Evolutionary conservation across 2,329 filamentous ascomycete species (phyloP).

Genomic region (Aspergillus terreus): DNA sequence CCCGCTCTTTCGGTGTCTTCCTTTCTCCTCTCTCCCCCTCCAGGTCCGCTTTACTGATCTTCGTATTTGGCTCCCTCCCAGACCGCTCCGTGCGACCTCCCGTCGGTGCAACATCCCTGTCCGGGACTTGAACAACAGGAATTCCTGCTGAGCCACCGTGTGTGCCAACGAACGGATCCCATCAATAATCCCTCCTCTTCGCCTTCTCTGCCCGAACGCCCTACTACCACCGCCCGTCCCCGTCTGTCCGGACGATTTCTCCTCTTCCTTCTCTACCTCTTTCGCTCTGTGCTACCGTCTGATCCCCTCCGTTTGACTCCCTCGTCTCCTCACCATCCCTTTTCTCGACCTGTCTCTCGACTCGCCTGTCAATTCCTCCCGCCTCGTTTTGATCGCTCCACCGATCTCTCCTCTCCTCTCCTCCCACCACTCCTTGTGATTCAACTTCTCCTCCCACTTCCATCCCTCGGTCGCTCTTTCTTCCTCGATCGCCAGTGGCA

Average conservation of each 20-base stretch:
- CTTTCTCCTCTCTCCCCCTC: constrained; percentile 6
- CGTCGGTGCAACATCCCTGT: too few relatives aligned
- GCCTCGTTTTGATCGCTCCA: too few relatives aligned
- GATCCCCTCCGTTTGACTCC: neutral
- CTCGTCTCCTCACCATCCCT: neutral
- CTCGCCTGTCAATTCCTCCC: neutral
- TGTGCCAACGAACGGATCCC: too few relatives aligned
- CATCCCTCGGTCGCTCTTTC: neutral
- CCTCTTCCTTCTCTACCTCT: neutral
- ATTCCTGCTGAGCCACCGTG: too few relatives aligned
- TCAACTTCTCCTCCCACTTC: neutral
- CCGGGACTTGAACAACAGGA: too few relatives aligned
- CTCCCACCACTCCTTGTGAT: neutral
- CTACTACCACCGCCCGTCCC: constrained; percentile 23
- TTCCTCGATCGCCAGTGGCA: neutral
- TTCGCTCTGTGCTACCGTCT: neutral
- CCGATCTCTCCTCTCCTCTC: neutral
- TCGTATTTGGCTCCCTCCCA: constrained; percentile 5
- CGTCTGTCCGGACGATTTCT: constrained; percentile 15
- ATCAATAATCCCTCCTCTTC: neutral
- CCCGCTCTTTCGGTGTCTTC: constrained; percentile 23
- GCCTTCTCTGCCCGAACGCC: constrained; percentile 31
- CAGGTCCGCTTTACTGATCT: neutral
- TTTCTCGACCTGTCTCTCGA: neutral
- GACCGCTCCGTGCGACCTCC: neutral